A percentile compares a stretch with the other conserved stretches of the same genome.
Conservation (phyloP, 2,329 filamentous ascomycete species). For the Cladophialophora yegresii region DNA sequence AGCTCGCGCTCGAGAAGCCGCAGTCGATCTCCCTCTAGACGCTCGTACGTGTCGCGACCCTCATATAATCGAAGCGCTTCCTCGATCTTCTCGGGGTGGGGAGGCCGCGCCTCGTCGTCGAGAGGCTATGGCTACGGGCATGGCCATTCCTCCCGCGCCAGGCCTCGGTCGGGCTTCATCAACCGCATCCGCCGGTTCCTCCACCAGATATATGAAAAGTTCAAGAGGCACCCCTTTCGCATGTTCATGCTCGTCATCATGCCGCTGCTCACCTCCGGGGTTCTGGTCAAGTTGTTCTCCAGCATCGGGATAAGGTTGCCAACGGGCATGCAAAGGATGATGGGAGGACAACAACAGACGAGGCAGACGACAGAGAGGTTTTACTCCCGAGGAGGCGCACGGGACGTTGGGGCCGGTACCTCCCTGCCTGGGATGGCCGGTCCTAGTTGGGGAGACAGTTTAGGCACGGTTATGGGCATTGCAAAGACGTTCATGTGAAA, state of each 20-base stretch:
- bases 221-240: slow-evolving; percentile 79
- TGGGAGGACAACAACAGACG: slow-evolving; percentile 41
- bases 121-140: slow-evolving; percentile 45
- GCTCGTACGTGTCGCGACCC: slow-evolving; percentile 38
- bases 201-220: slow-evolving; percentile 77
- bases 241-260: slow-evolving; percentile 84
- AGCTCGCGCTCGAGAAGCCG: slow-evolving; percentile 26
- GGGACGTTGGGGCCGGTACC: slow-evolving; percentile 36
- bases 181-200: slow-evolving; percentile 75
- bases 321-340: slow-evolving; percentile 52
- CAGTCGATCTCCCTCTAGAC: slow-evolving; percentile 20
- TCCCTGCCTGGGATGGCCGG: slow-evolving; percentile 34
- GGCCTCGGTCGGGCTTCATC: slow-evolving; percentile 76
- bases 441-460: slow-evolving; percentile 47
- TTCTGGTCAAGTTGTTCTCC: slow-evolving; percentile 72
- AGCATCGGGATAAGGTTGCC: slow-evolving; percentile 80
- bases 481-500: slow-evolving; percentile 57
- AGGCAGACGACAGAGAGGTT: slow-evolving; percentile 38
- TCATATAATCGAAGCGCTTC: slow-evolving; percentile 42
- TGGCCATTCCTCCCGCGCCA: slow-evolving; percentile 63
- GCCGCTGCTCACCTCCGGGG: slow-evolving; percentile 82
- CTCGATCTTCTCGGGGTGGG: slow-evolving; percentile 39
- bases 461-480: slow-evolving; percentile 53
- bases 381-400: slow-evolving; percentile 40
- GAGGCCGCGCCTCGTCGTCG: slow-evolving; percentile 35